A percentile compares a stretch with the other conserved stretches of the same genome.
Conservation (phyloP, 176 grass and related monocot genomes). For the Hordeum marinum region DNA sequence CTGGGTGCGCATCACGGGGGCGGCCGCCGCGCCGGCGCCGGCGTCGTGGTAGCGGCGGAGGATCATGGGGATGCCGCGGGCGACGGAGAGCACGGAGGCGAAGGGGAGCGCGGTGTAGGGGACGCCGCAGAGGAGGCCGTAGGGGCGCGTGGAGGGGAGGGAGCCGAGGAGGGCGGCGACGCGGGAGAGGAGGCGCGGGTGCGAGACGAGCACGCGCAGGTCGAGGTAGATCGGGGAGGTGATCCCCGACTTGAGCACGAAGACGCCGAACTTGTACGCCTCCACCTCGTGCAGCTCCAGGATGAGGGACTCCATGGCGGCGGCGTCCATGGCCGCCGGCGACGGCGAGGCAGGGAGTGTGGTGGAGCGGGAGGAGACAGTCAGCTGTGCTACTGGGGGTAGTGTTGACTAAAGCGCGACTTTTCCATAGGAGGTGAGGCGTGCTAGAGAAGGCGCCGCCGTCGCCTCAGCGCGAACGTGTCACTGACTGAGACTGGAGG, state of each 20-base stretch:
- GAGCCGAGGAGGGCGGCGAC: slow-evolving; percentile 61
- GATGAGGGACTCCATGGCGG: slow-evolving; percentile 54
- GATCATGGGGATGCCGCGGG: slow-evolving; percentile 58
- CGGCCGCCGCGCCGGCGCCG: not conserved
- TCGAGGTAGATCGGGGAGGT: slow-evolving; percentile 93
- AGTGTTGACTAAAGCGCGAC: not conserved
- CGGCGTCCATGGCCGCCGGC: slow-evolving; percentile 40
- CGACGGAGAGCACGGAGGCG: slow-evolving; percentile 65
- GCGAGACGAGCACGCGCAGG: slow-evolving; percentile 81
- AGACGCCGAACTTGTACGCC: slow-evolving; percentile 77
- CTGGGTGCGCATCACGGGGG: slow-evolving; percentile 25
- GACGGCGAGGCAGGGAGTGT: not conserved
- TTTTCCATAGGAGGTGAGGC: not conserved
- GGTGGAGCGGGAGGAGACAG: not conserved
- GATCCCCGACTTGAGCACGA: slow-evolving; percentile 93
- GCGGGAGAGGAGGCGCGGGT: slow-evolving; percentile 56
- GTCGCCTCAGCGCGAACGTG: not conserved
- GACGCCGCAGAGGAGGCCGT: slow-evolving; percentile 85
- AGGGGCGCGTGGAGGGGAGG: slow-evolving; percentile 35
- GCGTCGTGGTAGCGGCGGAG: slow-evolving; percentile 70
- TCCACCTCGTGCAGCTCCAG: slow-evolving; percentile 74
- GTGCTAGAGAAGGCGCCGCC: not conserved
- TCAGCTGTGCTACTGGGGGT: not conserved
- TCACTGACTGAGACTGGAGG: no score
- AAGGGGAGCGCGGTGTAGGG: slow-evolving; percentile 92